These are phyloP conservation scores for Inga oerstediana DNA, from an alignment of 306 rosid genomes.

Conservation along the genomic window DNA sequence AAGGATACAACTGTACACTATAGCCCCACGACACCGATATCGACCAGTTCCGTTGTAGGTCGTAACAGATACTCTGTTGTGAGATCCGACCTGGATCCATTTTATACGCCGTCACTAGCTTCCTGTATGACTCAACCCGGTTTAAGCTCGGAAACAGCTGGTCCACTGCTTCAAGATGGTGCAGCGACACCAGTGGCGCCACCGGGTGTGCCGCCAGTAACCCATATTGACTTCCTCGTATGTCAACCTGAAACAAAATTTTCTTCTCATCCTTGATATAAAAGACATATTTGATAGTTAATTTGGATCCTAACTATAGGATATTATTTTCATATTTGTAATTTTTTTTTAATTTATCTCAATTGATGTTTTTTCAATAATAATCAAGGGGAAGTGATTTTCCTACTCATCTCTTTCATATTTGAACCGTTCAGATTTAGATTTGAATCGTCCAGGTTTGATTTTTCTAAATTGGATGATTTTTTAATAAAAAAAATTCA, in stretches of 20 bases:
- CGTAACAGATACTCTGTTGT: constrained; percentile 55
- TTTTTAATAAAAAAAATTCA: no score
- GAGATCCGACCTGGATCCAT: constrained; percentile 51
- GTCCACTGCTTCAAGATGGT: constrained; percentile 48
- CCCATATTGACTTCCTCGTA: constrained; percentile 51
- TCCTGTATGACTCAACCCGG: constrained; percentile 29
- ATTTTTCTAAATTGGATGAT: no score
- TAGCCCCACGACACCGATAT: constrained; percentile 65
- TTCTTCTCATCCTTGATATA: no score
- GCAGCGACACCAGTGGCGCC: constrained; percentile 59
- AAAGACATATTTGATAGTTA: no score
- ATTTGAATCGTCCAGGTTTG: no score
- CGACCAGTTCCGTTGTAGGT: constrained; percentile 51
- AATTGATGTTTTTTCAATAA: no score
- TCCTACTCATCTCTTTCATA: no score
- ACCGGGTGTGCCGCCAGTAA: constrained; percentile 57
- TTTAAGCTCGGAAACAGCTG: constrained; percentile 45
- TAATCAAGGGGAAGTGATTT: no score
- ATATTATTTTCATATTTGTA: no score
- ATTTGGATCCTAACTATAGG: no score
- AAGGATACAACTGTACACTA: constrained; percentile 45
- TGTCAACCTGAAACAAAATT: constrained; percentile 39
- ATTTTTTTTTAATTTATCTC: no score
- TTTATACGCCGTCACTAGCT: constrained; percentile 19
- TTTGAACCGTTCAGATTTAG: no score